Evolutionary conservation across 2,329 filamentous ascomycete genomes (phyloP).

Genomic region (Rhynchosporium secalis): DNA sequence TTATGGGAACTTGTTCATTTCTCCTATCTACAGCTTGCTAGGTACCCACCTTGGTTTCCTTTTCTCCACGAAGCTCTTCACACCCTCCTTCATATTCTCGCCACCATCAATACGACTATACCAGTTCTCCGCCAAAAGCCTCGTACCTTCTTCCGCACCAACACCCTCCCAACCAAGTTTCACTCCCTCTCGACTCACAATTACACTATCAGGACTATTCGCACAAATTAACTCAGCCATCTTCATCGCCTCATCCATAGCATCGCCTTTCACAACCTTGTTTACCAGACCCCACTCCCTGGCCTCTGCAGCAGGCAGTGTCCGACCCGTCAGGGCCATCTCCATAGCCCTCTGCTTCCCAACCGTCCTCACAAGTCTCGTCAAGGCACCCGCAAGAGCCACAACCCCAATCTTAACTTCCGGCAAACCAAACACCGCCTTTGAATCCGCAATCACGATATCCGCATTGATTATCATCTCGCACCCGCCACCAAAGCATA

Average conservation of each 20-base stretch:
- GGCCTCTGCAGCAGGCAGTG: conserved; percentile 60
- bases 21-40: conserved; percentile 54
- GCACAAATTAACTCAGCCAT: conserved; percentile 61
- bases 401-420: conserved; percentile 72
- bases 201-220: conserved; percentile 73
- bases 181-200: conserved; percentile 71
- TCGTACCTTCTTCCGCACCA: conserved; percentile 60
- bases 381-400: conserved; percentile 69
- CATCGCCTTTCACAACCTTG: conserved; percentile 53
- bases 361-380: conserved; percentile 64
- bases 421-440: conserved; percentile 66
- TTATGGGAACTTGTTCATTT: background rate
- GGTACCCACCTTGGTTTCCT: conserved; percentile 66
- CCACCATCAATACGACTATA: conserved; percentile 61
- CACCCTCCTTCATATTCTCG: conserved; percentile 74
- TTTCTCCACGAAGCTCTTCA: conserved; percentile 76
- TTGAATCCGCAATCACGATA: conserved; percentile 61
- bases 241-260: conserved; percentile 59
- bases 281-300: conserved; percentile 70
- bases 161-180: conserved; percentile 71
- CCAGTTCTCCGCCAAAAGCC: conserved; percentile 56
- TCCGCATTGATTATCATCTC: conserved; percentile 77
- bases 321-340: conserved; percentile 65
- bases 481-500: conserved; percentile 73
- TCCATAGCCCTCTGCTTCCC: conserved; percentile 70